Evolutionary conservation across 306 rosid species (phyloP).

Genomic region (Prunus fruticosa): DNA sequence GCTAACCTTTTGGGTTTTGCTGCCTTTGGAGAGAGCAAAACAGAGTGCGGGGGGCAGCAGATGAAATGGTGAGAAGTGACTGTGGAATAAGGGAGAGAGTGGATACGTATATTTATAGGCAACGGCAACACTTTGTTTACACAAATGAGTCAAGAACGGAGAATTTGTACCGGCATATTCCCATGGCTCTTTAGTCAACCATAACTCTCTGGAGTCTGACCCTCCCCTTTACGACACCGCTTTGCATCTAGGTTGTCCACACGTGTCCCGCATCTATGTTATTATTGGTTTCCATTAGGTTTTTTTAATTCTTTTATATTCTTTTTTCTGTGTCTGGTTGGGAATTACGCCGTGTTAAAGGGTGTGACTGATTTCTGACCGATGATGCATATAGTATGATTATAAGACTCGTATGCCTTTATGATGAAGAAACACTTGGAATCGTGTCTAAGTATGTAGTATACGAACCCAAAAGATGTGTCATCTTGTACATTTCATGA

Average conservation of each 20-base stretch:
- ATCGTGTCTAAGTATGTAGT: too few relatives aligned
- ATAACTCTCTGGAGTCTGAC: too few relatives aligned
- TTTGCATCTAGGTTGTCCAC: not conserved
- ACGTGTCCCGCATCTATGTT: not conserved
- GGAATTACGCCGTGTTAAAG: too few relatives aligned
- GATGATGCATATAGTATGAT: too few relatives aligned
- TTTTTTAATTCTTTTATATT: not conserved
- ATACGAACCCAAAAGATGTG: too few relatives aligned
- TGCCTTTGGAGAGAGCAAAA: not conserved
- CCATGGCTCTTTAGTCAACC: not conserved
- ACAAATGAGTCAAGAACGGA: not conserved
- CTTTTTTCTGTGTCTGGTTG: too few relatives aligned
- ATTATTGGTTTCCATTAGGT: not conserved
- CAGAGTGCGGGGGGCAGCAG: not conserved
- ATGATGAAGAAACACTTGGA: fast-evolving
- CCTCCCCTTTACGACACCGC: too few relatives aligned
- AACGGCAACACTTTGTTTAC: not conserved
- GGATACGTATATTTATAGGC: constrained; percentile 12
- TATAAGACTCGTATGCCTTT: too few relatives aligned
- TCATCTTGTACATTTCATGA: too few relatives aligned
- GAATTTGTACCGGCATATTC: constrained; percentile 8
- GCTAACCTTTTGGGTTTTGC: not conserved
- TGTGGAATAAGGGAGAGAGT: not conserved
- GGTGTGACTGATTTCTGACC: fast-evolving
- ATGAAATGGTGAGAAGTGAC: not conserved